Conservation (phyloP, 768 basidiomycete genomes). For the Glaciozyma antarctica region DNA sequence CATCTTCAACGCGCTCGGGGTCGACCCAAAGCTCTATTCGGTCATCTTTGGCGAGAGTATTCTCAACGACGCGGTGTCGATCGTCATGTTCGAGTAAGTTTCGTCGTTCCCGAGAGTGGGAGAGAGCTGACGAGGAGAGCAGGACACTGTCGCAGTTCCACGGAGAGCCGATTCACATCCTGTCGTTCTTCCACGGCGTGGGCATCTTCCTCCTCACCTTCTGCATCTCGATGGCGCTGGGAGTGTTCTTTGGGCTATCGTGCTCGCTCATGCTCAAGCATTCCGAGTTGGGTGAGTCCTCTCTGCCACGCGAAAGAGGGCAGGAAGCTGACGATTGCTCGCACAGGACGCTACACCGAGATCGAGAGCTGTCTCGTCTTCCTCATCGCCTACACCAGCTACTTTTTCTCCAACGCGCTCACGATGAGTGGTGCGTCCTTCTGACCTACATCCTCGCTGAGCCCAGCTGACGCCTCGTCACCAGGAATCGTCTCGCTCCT, state of each 20-base stretch:
- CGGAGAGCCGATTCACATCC: constrained; percentile 69
- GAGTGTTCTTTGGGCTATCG: constrained; percentile 77
- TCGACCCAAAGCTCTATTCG: constrained; percentile 93
- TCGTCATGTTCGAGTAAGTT: constrained; percentile 99
- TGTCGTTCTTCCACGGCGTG: constrained; percentile 87
- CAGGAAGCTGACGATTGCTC: background rate
- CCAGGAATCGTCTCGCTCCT: constrained; percentile 87
- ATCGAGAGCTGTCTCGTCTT: constrained; percentile 96
- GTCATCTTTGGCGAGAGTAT: constrained; percentile 96
- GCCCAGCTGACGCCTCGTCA: constrained; percentile 33
- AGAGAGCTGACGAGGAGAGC: background rate
- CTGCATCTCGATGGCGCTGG: constrained; percentile 85
- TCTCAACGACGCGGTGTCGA: constrained; percentile 96
- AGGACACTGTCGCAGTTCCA: constrained; percentile 90
- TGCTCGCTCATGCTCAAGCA: constrained; percentile 93
- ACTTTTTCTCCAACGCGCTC: constrained; percentile 96
- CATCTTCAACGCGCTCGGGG: constrained; percentile 97
- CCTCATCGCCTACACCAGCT: constrained; percentile 88
- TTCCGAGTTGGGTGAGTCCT: constrained; percentile 58
- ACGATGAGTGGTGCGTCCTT: constrained; percentile 53
- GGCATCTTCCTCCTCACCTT: constrained; percentile 96
- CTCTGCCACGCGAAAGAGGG: background rate
- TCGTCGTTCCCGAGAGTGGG: background rate
- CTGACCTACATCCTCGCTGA: background rate
- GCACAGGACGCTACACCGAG: constrained; percentile 53